Conservation (phyloP, 1,139 yeast genomes). For the Debaryomyces subglobosus region DNA sequence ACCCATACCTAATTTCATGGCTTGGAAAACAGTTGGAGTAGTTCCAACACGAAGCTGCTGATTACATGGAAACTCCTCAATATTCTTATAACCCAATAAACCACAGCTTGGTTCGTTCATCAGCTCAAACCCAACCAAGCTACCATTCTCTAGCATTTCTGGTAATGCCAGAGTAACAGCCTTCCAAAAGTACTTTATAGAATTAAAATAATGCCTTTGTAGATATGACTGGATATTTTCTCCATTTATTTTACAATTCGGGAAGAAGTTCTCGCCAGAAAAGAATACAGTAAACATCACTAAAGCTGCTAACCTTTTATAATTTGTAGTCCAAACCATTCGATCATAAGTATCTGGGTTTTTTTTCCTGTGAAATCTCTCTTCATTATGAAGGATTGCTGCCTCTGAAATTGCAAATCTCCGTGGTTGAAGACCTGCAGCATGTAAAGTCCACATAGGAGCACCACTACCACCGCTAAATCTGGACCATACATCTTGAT, state of each 20-base stretch:
- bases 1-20: conserved; percentile 73
- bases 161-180: conserved; percentile 53
- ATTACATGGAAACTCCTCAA: conserved; percentile 49
- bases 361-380: conserved; percentile 29
- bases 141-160: conserved; percentile 53
- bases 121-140: conserved; percentile 78
- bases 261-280: conserved; percentile 74
- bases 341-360: conserved; percentile 62
- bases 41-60: conserved; percentile 67
- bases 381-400: conserved; percentile 68
- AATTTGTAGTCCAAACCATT: conserved; percentile 95
- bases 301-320: conserved; percentile 71
- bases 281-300: conserved; percentile 88
- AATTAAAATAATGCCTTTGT: conserved; percentile 62
- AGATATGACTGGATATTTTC: conserved; percentile 77
- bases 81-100: conserved; percentile 54
- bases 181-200: conserved; percentile 58
- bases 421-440: conserved; percentile 86
- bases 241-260: conserved; percentile 68
- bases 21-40: conserved; percentile 66
- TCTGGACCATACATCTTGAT: conserved; percentile 95
- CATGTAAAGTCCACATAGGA: conserved; percentile 92
- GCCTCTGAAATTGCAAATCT: conserved; percentile 71
- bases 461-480: conserved; percentile 95
- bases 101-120: conserved; percentile 86